A percentile compares a stretch with the other conserved stretches of the same genome.
These are phyloP conservation scores for Lablab purpureus DNA, from an alignment of 306 rosid species.

Conservation along the genomic window DNA sequence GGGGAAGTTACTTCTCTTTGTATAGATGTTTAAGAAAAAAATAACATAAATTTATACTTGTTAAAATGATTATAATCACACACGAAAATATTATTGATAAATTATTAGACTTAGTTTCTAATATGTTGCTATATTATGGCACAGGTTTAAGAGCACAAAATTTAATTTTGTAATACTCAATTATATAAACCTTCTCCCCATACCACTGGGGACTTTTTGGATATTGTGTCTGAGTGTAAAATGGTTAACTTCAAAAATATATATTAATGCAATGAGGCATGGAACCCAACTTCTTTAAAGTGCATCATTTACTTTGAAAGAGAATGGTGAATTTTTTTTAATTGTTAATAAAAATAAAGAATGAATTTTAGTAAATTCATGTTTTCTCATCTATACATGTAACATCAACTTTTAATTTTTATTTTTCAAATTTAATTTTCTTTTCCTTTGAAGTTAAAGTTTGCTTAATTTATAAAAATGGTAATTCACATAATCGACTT, in stretches of 20 bases:
- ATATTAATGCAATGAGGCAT: neutral
- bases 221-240: neutral
- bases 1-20: neutral
- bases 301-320: neutral
- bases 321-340: neutral
- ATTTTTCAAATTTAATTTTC: neutral
- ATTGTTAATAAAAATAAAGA: neutral
- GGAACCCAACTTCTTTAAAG: neutral
- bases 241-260: neutral
- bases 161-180: neutral
- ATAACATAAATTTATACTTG: neutral
- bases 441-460: too few relatives aligned
- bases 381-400: neutral
- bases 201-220: neutral
- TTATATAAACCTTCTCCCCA: neutral
- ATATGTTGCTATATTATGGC: neutral
- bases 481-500: too few relatives aligned
- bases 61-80: neutral
- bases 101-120: neutral
- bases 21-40: neutral
- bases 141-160: neutral
- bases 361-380: neutral
- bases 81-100: neutral
- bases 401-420: neutral
- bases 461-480: too few relatives aligned